Conservation (phyloP, 108 stramenopile genomes). For the Discostella stelligeroides region DNA sequence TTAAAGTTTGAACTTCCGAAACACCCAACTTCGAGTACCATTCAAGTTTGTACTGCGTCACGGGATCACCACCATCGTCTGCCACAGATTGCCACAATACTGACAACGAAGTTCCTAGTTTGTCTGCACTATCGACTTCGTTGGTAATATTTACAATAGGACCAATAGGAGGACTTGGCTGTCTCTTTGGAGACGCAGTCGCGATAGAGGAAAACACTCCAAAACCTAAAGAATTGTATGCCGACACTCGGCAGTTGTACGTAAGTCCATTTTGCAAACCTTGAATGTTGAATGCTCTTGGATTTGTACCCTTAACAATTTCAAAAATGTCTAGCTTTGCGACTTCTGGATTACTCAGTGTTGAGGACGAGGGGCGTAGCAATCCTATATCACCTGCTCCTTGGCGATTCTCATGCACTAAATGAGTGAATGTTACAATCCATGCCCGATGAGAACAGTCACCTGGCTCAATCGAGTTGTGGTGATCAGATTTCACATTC, state of each 20-base stretch:
- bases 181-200: constrained; percentile 51
- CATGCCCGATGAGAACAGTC: constrained; percentile 48
- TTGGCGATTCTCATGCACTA: constrained; percentile 66
- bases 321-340: constrained; percentile 48
- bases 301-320: constrained; percentile 59
- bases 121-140: constrained; percentile 9
- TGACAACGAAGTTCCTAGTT: constrained; percentile 46
- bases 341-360: constrained; percentile 33
- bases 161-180: constrained; percentile 47
- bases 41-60: constrained; percentile 57
- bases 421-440: constrained; percentile 78
- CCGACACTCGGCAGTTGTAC: constrained; percentile 76
- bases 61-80: constrained; percentile 44
- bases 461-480: constrained; percentile 30
- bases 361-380: constrained; percentile 33
- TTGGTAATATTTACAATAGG: constrained; percentile 31
- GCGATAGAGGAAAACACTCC: constrained; percentile 53
- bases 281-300: constrained; percentile 50
- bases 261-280: constrained; percentile 54
- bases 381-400: constrained; percentile 81
- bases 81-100: constrained; percentile 53
- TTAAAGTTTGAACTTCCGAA: constrained; percentile 77
- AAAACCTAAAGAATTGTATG: constrained; percentile 77
- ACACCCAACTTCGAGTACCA: constrained; percentile 54
- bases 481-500: constrained; percentile 56